These are phyloP conservation scores for Salvia splendens DNA, from an alignment of 257 asterid genomes.

Conservation along the genomic window DNA sequence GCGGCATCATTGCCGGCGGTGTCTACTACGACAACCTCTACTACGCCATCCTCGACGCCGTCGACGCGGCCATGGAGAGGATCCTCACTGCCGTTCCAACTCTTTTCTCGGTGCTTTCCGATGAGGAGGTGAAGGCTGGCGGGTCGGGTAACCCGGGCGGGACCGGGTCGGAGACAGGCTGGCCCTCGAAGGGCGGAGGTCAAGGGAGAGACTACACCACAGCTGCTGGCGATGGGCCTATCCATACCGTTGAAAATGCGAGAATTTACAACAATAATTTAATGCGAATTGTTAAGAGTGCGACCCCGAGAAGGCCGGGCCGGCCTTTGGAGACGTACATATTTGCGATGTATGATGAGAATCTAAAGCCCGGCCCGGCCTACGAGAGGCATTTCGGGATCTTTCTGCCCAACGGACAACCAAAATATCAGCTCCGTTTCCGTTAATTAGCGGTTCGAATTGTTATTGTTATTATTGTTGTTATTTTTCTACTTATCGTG, in stretches of 20 bases:
- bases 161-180: conserved; percentile 1
- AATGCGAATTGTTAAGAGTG: conserved; percentile 19
- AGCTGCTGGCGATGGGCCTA: not conserved
- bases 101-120: not conserved
- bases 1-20: not conserved
- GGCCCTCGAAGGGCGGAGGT: conserved; percentile 24
- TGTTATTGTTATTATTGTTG: too few species aligned
- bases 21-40: conserved; percentile 3
- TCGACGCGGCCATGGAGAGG: not conserved
- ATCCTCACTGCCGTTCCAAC: not conserved
- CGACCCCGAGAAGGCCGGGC: conserved; percentile 17
- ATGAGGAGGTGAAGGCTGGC: not conserved
- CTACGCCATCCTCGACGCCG: conserved; percentile 6
- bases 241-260: not conserved
- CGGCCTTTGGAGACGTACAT: conserved; percentile 24
- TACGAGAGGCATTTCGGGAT: conserved; percentile 23
- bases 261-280: conserved; percentile 26
- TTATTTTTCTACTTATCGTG: too few species aligned
- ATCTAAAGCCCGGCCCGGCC: conserved; percentile 17
- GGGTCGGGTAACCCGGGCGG: not conserved
- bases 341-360: conserved; percentile 34
- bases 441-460: not conserved
- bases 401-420: conserved; percentile 5
- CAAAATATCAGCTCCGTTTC: conserved; percentile 17
- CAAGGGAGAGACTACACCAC: not conserved